Base-by-base conservation (phyloP, 1,284 basidiomycete genomes). In the Moesziomyces sp. region DNA sequence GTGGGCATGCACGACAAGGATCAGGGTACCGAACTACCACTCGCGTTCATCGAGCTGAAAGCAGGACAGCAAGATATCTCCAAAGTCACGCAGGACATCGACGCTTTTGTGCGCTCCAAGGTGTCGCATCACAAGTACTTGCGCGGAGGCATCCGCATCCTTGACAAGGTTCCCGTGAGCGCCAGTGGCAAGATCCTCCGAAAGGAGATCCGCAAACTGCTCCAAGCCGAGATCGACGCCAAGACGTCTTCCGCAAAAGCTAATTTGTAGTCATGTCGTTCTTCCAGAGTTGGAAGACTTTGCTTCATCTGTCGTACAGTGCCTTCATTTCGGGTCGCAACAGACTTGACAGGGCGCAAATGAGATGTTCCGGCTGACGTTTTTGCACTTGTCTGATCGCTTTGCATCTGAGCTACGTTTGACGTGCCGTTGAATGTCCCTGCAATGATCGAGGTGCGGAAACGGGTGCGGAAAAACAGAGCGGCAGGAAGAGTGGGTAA, bases 1-100 rank as follows among this genome's bases (percentile, higher is more conserved):
- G 55, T 83, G 2, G 80, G 80, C 4, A 21, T 78, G 1, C 70
- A 79, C 44, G 58, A 55, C 43, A 58, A 79, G 42, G 52, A 57
- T 13, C 57, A 72, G 11, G 80, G 67, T 2, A 80, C 70, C 30
- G 74, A 76, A 24, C 45, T 71, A 5, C 68, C 68, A 0, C 60
- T 58, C 26, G 68, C 68, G 6, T 65, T 71, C 44, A 58, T 76
- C 38, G 66, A 77, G 55, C 64, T 75, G 19, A 55, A 49, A 33
- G 24, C 50, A 16, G 28, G 42, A 42, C 63, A 1, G 24, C 54
- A 24, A 59, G 14, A 2, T 14, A 19, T 7, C 5, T 7, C 19
- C 26, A 13, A 40, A 21, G 18, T 26, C 1, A 16, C 47, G 14
- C 49, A 49, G 9, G 48, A 59, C 16, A 56, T 77, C 18, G 54